phyloP scores from a whole-genome alignment of 176 grass and related monocot species.

The Cenchrus purpureus region DNA sequence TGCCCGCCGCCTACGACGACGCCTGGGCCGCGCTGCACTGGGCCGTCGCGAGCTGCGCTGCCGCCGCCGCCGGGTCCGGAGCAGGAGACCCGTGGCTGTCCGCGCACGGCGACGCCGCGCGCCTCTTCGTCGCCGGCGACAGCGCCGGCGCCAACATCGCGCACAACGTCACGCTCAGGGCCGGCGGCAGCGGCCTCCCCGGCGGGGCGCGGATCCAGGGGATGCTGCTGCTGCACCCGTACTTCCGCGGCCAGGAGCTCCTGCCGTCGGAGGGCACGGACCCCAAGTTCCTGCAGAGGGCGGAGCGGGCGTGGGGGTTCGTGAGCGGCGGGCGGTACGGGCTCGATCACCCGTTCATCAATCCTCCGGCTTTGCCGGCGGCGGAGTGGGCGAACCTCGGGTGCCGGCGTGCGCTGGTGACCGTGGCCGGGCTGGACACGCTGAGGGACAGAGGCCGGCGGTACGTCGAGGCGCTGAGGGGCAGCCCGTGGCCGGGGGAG shows the following conservation, averaged over 20 bases:
- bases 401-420: slow-evolving; percentile 52
- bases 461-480: slow-evolving; percentile 56
- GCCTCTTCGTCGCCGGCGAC: slow-evolving; percentile 55
- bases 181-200: neutral
- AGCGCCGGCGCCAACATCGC: slow-evolving; percentile 64
- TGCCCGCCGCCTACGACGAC: slow-evolving; percentile 52
- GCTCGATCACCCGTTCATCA: slow-evolving; percentile 58
- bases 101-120: slow-evolving; percentile 50
- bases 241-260: slow-evolving; percentile 48
- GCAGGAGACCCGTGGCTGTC: slow-evolving; percentile 50
- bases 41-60: slow-evolving; percentile 25
- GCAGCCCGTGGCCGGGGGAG: slow-evolving; percentile 57
- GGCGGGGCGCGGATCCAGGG: slow-evolving; percentile 36
- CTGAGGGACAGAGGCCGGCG: slow-evolving; percentile 46
- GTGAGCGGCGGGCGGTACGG: slow-evolving; percentile 28
- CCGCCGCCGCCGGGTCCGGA: neutral
- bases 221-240: slow-evolving; percentile 58
- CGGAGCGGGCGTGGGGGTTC: slow-evolving; percentile 29
- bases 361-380: slow-evolving; percentile 41
- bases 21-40: slow-evolving; percentile 56
- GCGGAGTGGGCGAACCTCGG: slow-evolving; percentile 42
- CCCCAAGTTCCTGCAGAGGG: neutral
- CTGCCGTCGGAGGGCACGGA: slow-evolving; percentile 41
- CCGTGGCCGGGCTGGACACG: slow-evolving; percentile 42
- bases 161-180: slow-evolving; percentile 52